Evolutionary conservation across 805 yeast genomes (phyloP), one percentile per base, ranked within the genome.

Genomic region (Lachancea nothofagi): DNA sequence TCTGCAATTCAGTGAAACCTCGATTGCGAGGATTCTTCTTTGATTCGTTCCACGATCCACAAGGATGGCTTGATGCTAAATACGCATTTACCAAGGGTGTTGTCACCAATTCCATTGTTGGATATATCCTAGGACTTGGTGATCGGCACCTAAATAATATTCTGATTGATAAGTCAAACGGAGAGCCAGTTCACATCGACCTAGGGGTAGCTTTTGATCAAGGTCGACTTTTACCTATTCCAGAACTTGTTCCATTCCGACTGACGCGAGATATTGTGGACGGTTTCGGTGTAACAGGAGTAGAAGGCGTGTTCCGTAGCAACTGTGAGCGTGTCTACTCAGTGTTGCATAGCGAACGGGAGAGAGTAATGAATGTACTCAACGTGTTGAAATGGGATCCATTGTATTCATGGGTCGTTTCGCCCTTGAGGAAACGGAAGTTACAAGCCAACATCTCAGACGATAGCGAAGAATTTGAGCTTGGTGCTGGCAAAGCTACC

Each of bases 181-280:
- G 97, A 0, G 96, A 89, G 51, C 95, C 96, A 0, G 80, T 93
- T 19, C 98, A 94, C 57, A 94, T 93, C 49, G 99, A 93, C 60
- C 65, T 93, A 13, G 99, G 98, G 0, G 89, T 93, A 32, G 94
- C 97, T 0, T 93, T 93, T 65, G 98, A 93, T 58, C 96, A 88
- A 53, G 98, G 97, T 0, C 79, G 75, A 50, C 63, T 78, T 10
- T 66, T 93, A 28, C 81, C 90, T 0, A 75, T 90, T 7, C 98
- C 99, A 0, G 99, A 93, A 54, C 72, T 83, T 0, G 95, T 94
- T 5, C 98, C 99, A 4, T 94, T 93, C 57, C 65, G 99, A 46
- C 65, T 94, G 25, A 86, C 97, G 0, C 67, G 95, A 42, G 97
- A 94, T 57, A 70, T 93, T 38, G 80, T 88, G 4, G 97, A 93